Evolutionary conservation across 352 stramenopile genomes (phyloP), one percentile per base, ranked within the genome.

Genomic region (Pythium brassicae): DNA sequence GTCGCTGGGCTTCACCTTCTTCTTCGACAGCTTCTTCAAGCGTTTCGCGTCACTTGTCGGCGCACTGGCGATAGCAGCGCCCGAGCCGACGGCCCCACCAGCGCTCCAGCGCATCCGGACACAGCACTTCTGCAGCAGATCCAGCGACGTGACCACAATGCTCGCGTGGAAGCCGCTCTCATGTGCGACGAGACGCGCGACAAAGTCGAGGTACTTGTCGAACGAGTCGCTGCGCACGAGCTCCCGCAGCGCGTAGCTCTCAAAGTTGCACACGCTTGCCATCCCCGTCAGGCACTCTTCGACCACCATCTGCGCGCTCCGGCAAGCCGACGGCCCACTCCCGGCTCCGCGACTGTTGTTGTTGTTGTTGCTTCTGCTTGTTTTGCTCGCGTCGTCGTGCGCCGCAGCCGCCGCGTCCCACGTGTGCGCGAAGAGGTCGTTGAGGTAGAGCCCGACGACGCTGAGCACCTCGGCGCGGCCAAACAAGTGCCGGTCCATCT

Each of bases 231-330:
- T 43, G 7, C 57, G 68, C 29, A 79, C 63, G 12, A 94, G 14
- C 50, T 86, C 78, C 32, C 75, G 75, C 53, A 87, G 61, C 50
- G 78, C 75, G 14, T 70, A 70, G 8, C 66, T 55, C 52, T 94
- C 80, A 0, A 67, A 76, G 9, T 59, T 80, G 55, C 78, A 92
- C 32, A 88, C 59, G 32, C 63, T 83, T 19, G 73, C 83, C n/a
- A 94, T 63, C 0, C 84, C 84, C 50, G 75, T 91, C 26, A 92
- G 59, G 26, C 75, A 84, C 54, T 94, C 84, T 62, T 94, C 84
- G n/a, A 92, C 77, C 15, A 90, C 68, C 79, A 90, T 87, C 22
- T 77, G 69, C 11, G 61, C 60, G 50, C 68, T 80, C 37, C 78
- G 76, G n/a, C n/a, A n/a, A 12, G 32, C 17, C 20, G 40, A 25